Evolutionary conservation across 1,284 basidiomycete genomes (phyloP).

Genomic region (Ceratobasidium sp.): DNA sequence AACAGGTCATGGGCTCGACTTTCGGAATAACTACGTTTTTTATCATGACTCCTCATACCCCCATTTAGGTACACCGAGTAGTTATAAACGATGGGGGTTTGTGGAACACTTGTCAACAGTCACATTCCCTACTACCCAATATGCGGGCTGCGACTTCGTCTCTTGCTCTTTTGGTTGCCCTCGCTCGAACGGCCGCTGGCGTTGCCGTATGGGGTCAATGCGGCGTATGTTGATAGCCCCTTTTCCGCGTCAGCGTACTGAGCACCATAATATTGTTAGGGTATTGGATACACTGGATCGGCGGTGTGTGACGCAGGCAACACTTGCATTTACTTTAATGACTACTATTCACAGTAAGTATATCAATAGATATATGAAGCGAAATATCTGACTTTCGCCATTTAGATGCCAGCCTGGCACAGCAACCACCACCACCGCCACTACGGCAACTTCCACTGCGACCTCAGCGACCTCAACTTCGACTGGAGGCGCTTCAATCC

Average conservation of each 20-base stretch:
- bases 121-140: not conserved
- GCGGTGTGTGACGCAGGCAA: not conserved
- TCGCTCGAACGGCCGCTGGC: not conserved
- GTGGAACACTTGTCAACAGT: not conserved
- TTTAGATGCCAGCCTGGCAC: constrained; percentile 14
- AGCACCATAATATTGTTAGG: not conserved
- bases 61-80: not conserved
- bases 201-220: constrained; percentile 16
- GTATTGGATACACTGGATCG: constrained; percentile 16
- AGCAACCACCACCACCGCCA: not conserved
- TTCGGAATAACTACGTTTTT: constrained; percentile 9
- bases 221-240: too few species aligned
- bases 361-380: too few species aligned
- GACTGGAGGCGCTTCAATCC: constrained; percentile 5
- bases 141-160: constrained; percentile 11
- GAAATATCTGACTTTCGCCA: not conserved
- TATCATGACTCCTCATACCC: too few species aligned
- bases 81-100: constrained; percentile 8
- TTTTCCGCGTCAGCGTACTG: not conserved
- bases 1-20: constrained; percentile 8
- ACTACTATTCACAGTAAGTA: constrained; percentile 25
- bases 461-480: not conserved
- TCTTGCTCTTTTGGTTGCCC: not conserved
- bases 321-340: constrained; percentile 1
- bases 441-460: not conserved